Percentiles rank a stretch among this genome's conserved stretches.
Conservation (phyloP, 768 basidiomycete genomes). For the Steccherinum ochraceum region DNA sequence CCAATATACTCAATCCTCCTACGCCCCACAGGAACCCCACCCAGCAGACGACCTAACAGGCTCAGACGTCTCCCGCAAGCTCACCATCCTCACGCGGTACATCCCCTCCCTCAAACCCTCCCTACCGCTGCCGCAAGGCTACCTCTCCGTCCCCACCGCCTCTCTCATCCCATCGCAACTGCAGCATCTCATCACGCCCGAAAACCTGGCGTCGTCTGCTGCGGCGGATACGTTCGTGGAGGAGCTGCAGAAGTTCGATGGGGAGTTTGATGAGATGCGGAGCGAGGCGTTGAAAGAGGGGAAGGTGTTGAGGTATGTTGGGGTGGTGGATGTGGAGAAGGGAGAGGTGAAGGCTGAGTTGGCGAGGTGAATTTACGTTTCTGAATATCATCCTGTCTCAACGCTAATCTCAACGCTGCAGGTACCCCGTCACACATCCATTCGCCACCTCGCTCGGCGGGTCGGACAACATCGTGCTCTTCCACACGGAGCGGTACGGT, state of each 20-base stretch:
- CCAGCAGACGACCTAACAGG: slow-evolving; percentile 96
- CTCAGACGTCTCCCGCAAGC: slow-evolving; percentile 93
- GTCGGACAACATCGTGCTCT: slow-evolving; percentile 97
- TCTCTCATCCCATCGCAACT: slow-evolving; percentile 83
- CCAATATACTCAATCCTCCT: not conserved
- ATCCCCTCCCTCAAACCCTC: slow-evolving; percentile 43
- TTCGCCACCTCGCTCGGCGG: slow-evolving; percentile 95
- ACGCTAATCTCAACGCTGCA: slow-evolving; percentile 22
- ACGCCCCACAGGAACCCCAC: slow-evolving; percentile 75
- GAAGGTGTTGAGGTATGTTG: slow-evolving; percentile 90
- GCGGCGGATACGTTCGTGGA: slow-evolving; percentile 80
- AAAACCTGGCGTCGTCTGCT: slow-evolving; percentile 30
- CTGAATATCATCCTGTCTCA: not conserved
- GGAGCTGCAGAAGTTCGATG: slow-evolving; percentile 78
- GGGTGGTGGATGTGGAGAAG: slow-evolving; percentile 77
- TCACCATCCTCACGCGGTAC: slow-evolving; percentile 88
- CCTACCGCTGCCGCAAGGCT: slow-evolving; percentile 63
- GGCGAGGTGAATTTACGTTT: slow-evolving; percentile 67
- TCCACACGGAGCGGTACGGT: slow-evolving; percentile 90
- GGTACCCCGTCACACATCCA: slow-evolving; percentile 85
- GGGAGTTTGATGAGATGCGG: slow-evolving; percentile 69
- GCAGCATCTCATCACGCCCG: slow-evolving; percentile 20
- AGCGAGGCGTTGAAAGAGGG: slow-evolving; percentile 70
- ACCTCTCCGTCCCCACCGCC: slow-evolving; percentile 69
- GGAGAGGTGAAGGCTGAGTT: slow-evolving; percentile 81